These are phyloP conservation scores for Dioszegia aurantiaca DNA, from an alignment of 768 basidiomycete species.

Conservation along the genomic window DNA sequence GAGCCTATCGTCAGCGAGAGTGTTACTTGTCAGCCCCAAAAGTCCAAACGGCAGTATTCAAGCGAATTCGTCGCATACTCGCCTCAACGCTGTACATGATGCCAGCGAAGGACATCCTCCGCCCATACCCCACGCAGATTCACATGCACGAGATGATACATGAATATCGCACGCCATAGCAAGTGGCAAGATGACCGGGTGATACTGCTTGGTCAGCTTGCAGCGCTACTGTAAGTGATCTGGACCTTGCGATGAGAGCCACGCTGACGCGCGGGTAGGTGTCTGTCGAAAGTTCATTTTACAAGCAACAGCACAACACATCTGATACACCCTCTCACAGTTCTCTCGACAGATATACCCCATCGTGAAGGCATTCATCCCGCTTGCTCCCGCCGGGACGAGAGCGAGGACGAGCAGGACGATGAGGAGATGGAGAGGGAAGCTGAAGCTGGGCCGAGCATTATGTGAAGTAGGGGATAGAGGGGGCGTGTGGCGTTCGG, in stretches of 20 bases:
- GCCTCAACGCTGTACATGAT: too few species aligned
- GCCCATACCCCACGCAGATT: not conserved
- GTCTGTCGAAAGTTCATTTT: not conserved
- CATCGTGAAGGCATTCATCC: conserved; percentile 1
- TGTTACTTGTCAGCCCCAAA: too few species aligned
- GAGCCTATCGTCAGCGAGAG: too few species aligned
- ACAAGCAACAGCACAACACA: conserved; percentile 1
- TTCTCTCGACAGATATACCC: conserved; percentile 8
- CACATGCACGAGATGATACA: conserved; percentile 5
- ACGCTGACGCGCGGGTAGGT: not conserved
- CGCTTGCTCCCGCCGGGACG: not conserved
- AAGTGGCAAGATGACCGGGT: not conserved
- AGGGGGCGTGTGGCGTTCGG: not conserved
- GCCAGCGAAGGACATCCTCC: too few species aligned
- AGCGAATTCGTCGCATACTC: too few species aligned
- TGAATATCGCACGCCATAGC: conserved; percentile 5
- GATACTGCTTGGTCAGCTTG: not conserved
- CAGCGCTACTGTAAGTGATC: not conserved
- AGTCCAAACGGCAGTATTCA: too few species aligned
- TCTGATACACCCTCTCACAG: conserved; percentile 8
- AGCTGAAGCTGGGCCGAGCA: too few species aligned
- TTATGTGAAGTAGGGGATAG: not conserved
- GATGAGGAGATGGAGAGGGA: conserved; percentile 2
- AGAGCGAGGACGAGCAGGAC: conserved; percentile 3
- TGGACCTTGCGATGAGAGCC: not conserved